Evolutionary conservation across 805 yeast species (phyloP), one percentile per base, ranked within the genome.

Genomic region (Hanseniaspora pseudoguilliermondii): DNA sequence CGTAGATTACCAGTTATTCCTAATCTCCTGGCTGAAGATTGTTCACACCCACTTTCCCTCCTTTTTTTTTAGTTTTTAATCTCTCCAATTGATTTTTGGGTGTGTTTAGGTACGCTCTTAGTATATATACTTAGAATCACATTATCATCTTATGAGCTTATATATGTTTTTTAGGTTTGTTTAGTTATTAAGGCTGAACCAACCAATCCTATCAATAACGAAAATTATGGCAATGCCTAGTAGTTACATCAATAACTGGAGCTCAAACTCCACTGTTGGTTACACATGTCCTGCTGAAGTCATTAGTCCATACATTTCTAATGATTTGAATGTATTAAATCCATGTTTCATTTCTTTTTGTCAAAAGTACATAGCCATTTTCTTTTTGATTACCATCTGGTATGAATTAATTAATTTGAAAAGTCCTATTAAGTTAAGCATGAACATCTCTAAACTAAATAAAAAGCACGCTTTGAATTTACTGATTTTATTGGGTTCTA

Each of bases 241-340:
- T 38, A 9, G 8, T 6, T 9, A 29, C 7, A 5, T 15, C 27
- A 18, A n/a, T 25, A 39, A n/a, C 18, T 41, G 32, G 44, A 25
- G 42, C 7, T 42, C 23, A 9, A 25, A 29, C 35, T n/a, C 43
- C 13, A 44, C 55, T 20, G 21, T 21, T 21, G 49, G 20, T 16
- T 46, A 20, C 21, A 11, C 34, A 6, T 53, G 56, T 46, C 50
- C 47, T 27, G 50, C 34, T 7, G 32, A 34, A 32, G 23, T 43
- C 13, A 29, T 41, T n/a, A n/a, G n/a, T 23, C 73, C 73, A 4
- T 62, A 74, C 32, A 64, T 68, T 11, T 65, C 72, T 21, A 64
- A 60, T 11, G 63, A 68, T 11, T 62, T 64, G 5, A 64, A 74
- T 62, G 66, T 67, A 11, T 57, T 74, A 35, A 61, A 64, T 29